phyloP scores from a whole-genome alignment of 768 basidiomycete species.

The Lactarius deliciosus region DNA sequence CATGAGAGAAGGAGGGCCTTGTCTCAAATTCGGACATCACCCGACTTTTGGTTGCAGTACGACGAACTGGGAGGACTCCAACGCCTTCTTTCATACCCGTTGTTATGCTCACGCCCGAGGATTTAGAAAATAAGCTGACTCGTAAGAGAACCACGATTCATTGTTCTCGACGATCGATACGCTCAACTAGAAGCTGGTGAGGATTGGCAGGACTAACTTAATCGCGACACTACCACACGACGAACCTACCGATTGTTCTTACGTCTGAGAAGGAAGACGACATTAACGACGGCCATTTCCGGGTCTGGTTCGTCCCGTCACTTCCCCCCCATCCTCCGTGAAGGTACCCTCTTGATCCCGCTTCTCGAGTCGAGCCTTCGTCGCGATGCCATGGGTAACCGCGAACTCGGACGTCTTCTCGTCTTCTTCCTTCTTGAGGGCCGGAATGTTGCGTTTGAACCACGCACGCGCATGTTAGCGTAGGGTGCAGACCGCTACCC shows the following conservation, averaged over 20 bases:
- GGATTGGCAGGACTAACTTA: not conserved
- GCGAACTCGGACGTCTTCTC: not conserved
- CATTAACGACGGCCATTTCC: not conserved
- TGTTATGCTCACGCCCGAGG: not conserved
- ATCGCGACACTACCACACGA: not conserved
- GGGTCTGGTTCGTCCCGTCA: not conserved
- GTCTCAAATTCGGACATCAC: not conserved
- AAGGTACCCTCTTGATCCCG: not conserved
- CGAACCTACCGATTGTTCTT: not conserved
- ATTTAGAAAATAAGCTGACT: not conserved
- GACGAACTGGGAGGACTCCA: not conserved
- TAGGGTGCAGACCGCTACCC: not conserved
- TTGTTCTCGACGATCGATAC: not conserved
- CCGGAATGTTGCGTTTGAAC: not conserved
- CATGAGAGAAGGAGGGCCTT: not conserved
- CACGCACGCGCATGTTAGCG: not conserved
- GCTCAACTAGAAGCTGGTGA: not conserved
- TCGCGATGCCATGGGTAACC: not conserved
- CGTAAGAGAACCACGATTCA: not conserved
- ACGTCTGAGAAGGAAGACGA: not conserved
- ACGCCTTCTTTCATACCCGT: not conserved
- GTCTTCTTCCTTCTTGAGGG: not conserved
- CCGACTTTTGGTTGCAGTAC: not conserved
- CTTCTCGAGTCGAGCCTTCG: not conserved
- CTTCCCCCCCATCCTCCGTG: not conserved